Evolutionary conservation across 164 flowering plant species (phyloP), one percentile per base, ranked within the genome.

Genomic region (Liquidambar formosana): DNA sequence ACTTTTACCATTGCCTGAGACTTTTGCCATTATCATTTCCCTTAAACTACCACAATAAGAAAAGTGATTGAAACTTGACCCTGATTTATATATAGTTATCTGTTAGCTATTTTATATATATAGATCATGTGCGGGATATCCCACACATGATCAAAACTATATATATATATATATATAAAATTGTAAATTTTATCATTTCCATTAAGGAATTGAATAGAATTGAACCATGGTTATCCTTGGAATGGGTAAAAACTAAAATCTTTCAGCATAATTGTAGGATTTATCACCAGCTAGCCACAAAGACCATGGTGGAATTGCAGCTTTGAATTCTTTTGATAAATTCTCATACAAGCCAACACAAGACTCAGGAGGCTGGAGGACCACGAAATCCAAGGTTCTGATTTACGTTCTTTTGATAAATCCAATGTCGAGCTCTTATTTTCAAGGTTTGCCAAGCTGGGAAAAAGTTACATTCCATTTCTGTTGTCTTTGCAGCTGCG

Each of bases 331-430:
- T 61, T 73, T 87, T 56, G 86, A 85, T 9, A 81, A 83, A 59
- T 88, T 77, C 53, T 56, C 88, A 0, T 85, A 76, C 64, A 25
- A 63, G 0, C 70, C 85, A 52, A 71, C 60, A 45, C 77, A 82
- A 54, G 75, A 53, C 64, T 72, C 76, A 6, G 79, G 78, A 54
- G 89, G 89, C 59, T 92, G 91, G 93, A 80, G 88, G 71, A 81
- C 81, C 25, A 85, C 90, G 67, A 89, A 74, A 79, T 79, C 93
- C 59, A 90, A 89, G 93, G 93, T 92, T 3, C 46, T 73, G 41
- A 41, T n/a, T 43, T 14, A 22, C n/a, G 54, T 49, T 33, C 25
- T 61, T 66, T 71, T 27, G 14, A 64, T 41, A n/a, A n/a, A n/a
- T n/a, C n/a, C n/a, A n/a, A n/a, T n/a, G n/a, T n/a, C n/a, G n/a